A percentile compares a stretch with the other conserved stretches of the same genome.
Conservation (phyloP, 2,329 filamentous ascomycete species). For the Sporothrix pseudoabietina region DNA sequence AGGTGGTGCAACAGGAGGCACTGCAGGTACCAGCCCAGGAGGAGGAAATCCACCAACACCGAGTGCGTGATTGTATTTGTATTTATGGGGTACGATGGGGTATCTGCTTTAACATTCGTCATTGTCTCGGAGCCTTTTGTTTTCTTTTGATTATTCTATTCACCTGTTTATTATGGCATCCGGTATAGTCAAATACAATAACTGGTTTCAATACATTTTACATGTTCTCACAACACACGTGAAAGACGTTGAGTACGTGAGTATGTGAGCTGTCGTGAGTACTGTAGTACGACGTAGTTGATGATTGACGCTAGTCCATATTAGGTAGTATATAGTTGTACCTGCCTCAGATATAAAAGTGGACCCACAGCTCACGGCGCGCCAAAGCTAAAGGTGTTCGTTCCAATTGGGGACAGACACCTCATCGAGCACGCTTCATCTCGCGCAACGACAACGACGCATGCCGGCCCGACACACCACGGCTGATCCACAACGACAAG, state of each 20-base stretch:
- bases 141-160: background rate
- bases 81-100: background rate
- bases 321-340: background rate
- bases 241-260: background rate
- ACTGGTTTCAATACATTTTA: background rate
- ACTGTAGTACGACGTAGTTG: background rate
- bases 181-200: background rate
- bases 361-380: conserved; percentile 1
- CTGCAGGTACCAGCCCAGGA: background rate
- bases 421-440: background rate
- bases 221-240: background rate
- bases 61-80: background rate
- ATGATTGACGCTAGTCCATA: background rate
- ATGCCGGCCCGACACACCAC: conserved; percentile 13
- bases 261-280: background rate
- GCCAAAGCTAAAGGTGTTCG: conserved; percentile 27
- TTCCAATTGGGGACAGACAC: conserved; percentile 20
- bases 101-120: background rate
- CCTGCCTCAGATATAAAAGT: conserved; percentile 15
- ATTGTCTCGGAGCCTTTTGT: background rate
- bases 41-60: background rate
- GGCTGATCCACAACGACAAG: background rate
- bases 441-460: background rate
- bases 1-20: background rate
- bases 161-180: background rate